These are phyloP conservation scores for Podospora conica DNA, from an alignment of 495 filamentous ascomycete genomes.

Conservation along the genomic window DNA sequence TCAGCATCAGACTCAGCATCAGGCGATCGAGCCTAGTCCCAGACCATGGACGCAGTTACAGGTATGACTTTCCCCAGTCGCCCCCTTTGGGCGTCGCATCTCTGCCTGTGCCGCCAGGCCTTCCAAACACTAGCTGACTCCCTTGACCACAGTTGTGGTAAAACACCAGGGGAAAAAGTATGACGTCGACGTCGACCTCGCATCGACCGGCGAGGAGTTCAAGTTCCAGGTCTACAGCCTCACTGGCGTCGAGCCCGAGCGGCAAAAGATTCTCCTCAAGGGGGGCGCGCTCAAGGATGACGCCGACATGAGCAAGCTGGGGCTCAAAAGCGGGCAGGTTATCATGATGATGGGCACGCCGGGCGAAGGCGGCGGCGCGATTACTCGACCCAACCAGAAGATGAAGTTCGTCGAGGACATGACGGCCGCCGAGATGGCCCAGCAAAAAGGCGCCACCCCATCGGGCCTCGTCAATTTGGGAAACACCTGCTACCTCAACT, in stretches of 20 bases:
- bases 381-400: conserved; percentile 72
- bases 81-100: neutral
- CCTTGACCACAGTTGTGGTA: conserved; percentile 61
- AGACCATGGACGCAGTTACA: conserved; percentile 25
- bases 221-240: conserved; percentile 93
- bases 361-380: conserved; percentile 50
- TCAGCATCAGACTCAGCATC: neutral
- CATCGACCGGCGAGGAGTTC: conserved; percentile 81
- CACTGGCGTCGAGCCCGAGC: conserved; percentile 91
- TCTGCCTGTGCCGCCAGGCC: neutral
- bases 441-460: conserved; percentile 73
- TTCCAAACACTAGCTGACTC: conserved; percentile 11
- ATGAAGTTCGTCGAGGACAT: conserved; percentile 94
- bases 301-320: conserved; percentile 72
- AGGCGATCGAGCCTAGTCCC: neutral
- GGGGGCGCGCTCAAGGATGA: conserved; percentile 95
- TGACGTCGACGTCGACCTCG: conserved; percentile 83
- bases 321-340: conserved; percentile 74
- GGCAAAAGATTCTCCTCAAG: conserved; percentile 92
- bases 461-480: conserved; percentile 89
- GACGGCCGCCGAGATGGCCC: conserved; percentile 89
- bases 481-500: conserved; percentile 98
- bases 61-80: conserved; percentile 13
- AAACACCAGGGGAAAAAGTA: conserved; percentile 94
- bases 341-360: conserved; percentile 99